Evolutionary conservation across 257 asterid species (phyloP), one percentile per base, ranked within the genome.

Genomic region (Ligustrum vulgare): DNA sequence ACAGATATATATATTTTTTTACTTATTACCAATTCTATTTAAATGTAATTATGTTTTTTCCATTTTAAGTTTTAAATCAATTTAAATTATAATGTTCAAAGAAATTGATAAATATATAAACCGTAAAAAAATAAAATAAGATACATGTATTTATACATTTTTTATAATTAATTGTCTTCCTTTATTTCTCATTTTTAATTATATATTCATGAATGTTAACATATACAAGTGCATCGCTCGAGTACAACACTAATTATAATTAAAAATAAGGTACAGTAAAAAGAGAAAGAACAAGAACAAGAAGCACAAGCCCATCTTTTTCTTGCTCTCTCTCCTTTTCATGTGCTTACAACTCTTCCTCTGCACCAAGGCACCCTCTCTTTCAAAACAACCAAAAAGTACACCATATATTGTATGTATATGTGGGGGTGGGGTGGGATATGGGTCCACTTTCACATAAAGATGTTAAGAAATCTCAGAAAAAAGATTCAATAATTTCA

Each of bases 241-340:
- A 28, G 31, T 28, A 1, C 1, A 28, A 28, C 31, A 28, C 31
- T 28, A 1, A 1, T 11, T 83, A 56, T 37, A n/a, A 74, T 78
- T 83, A 6, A 39, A 75, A 71, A 79, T 56, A 71, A 63, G 62
- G 82, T 62, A 72, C 77, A 79, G 85, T 65, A 25, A 67, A 78
- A 45, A 72, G 76, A 78, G 32, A 78, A 60, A 82, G 82, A 78
- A 60, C 81, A 80, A 73, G 49, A 41, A 41, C 49, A 72, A 85
- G 83, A 72, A 86, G 82, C 83, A 80, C 75, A 83, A 88, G 60
- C 78, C 13, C 87, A 67, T 80, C 91, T 82, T 84, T 83, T 74
- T 77, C 87, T 80, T 43, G 77, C 91, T 93, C 89, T 91, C 96
- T 89, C 97, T 83, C 37, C 97, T 93, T 93, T 93, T 91, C 41